Conservation (phyloP, 176 grass and related monocot species). For the Alloteropsis semialata region DNA sequence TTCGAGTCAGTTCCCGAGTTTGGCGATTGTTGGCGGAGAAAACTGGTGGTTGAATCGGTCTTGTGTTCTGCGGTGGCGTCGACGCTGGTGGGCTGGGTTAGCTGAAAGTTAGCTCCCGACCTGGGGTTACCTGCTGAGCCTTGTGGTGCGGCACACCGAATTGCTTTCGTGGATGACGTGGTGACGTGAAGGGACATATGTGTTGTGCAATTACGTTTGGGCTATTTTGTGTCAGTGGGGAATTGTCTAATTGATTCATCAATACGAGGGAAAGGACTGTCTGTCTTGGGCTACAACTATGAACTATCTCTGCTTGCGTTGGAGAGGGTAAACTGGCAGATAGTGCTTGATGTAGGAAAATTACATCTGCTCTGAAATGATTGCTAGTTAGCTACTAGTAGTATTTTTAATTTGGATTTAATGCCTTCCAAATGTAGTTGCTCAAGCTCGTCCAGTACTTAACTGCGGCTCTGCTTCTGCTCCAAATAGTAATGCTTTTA, state of each 20-base stretch:
- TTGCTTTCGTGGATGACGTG: not conserved
- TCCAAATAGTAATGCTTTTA: not conserved
- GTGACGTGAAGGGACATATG: not conserved
- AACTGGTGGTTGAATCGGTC: constrained; percentile 1
- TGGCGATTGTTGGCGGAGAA: not conserved
- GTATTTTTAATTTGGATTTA: not conserved
- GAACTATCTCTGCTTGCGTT: not conserved
- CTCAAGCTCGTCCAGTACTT: not conserved
- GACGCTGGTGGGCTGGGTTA: not conserved
- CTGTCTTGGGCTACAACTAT: not conserved
- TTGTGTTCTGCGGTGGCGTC: not conserved
- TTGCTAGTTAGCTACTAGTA: not conserved
- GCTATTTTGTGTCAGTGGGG: not conserved
- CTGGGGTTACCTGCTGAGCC: not conserved
- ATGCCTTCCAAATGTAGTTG: not conserved
- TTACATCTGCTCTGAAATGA: not conserved
- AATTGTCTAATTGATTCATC: not conserved
- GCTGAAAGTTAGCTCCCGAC: constrained; percentile 32
- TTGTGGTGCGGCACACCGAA: not conserved
- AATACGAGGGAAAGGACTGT: not conserved
- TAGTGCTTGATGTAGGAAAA: not conserved
- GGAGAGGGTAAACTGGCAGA: not conserved
- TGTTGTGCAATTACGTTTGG: not conserved
- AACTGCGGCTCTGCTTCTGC: not conserved
- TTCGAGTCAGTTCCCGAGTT: not conserved